phyloP scores from a whole-genome alignment of 1,139 yeast species.

The Debaryomycetaceae sp. region DNA sequence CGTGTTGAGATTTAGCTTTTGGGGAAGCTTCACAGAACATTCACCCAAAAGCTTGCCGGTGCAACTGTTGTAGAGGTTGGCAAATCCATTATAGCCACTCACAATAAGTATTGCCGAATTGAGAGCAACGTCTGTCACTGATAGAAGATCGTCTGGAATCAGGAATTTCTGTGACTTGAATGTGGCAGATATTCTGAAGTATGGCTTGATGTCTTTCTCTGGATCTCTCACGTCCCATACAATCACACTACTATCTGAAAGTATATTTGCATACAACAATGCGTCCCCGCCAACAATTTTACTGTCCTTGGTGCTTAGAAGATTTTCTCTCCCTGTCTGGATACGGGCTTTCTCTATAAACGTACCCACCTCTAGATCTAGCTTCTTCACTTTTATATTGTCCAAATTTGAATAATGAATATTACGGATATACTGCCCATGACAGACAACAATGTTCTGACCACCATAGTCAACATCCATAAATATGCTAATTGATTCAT shows the following conservation, averaged over 20 bases:
- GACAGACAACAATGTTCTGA: conserved; percentile 30
- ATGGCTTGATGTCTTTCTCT: conserved; percentile 14
- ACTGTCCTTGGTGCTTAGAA: conserved; percentile 10
- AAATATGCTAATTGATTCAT: neutral
- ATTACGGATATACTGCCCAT: conserved; percentile 22
- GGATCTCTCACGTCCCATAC: conserved; percentile 41
- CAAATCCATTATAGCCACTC: conserved; percentile 63
- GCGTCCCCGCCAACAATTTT: conserved; percentile 37
- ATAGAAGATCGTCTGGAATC: conserved; percentile 8
- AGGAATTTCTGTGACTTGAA: conserved; percentile 15
- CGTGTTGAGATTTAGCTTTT: conserved; percentile 22
- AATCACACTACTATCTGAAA: conserved; percentile 33
- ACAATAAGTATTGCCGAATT: conserved; percentile 49
- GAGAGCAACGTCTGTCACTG: conserved; percentile 30
- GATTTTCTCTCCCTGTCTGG: conserved; percentile 10
- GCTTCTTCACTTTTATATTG: conserved; percentile 6
- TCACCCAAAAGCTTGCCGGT: conserved; percentile 55
- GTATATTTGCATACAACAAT: conserved; percentile 31
- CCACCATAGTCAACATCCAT: conserved; percentile 57
- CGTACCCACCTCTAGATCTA: conserved; percentile 13
- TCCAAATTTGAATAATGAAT: conserved; percentile 17
- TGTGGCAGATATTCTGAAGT: conserved; percentile 17
- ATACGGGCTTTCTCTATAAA: conserved; percentile 18
- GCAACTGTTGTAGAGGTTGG: conserved; percentile 59
- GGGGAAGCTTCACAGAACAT: conserved; percentile 45